Evolutionary conservation across 306 rosid genomes (phyloP).

Genomic region (Sindora glabra): DNA sequence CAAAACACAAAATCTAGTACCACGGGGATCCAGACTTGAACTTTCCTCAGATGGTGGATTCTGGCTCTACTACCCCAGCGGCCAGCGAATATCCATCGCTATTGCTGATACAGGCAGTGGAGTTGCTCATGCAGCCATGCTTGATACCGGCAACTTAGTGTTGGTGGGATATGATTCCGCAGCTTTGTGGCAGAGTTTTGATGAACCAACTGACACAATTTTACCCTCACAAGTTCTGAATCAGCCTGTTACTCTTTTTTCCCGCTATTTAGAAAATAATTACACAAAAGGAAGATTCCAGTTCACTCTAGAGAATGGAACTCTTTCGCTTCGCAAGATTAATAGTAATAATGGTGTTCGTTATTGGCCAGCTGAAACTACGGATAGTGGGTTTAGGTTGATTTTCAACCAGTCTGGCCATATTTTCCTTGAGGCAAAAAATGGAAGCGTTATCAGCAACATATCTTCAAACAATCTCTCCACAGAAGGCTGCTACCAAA

Average conservation of each 20-base stretch:
- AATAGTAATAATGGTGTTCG: too few relatives aligned
- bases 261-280: conserved; percentile 12
- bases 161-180: background rate
- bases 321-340: conserved; percentile 6
- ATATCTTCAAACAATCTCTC: background rate
- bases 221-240: conserved; percentile 23
- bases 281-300: conserved; percentile 22
- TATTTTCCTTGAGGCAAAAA: background rate
- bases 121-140: conserved; percentile 11
- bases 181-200: conserved; percentile 24
- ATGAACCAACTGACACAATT: conserved; percentile 27
- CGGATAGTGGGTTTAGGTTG: background rate
- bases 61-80: conserved; percentile 15
- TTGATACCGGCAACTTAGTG: conserved; percentile 18
- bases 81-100: background rate
- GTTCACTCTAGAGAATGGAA: conserved; percentile 23
- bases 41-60: conserved; percentile 10
- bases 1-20: conserved; percentile 7
- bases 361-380: too few relatives aligned
- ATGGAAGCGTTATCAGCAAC: conserved; percentile 2
- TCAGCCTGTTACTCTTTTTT: conserved; percentile 3
- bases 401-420: background rate
- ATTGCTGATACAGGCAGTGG: background rate
- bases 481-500: conserved; percentile 1
- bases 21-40: conserved; percentile 18